These are phyloP conservation scores for Brettanomyces custersianus DNA, from an alignment of 805 yeast genomes.

Conservation along the genomic window DNA sequence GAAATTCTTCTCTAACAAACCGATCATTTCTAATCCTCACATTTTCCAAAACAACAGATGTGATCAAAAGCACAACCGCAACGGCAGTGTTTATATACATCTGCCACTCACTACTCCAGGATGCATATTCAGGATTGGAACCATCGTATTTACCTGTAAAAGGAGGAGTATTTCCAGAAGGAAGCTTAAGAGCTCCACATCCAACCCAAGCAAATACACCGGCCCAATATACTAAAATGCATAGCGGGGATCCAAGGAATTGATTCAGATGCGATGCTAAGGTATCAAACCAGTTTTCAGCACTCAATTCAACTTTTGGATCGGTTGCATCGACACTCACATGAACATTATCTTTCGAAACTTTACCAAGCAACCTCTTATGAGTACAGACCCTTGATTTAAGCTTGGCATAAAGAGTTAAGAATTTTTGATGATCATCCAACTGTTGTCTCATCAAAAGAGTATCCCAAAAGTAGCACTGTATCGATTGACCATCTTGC, in stretches of 20 bases:
- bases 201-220: conserved; percentile 31
- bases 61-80: conserved; percentile 27
- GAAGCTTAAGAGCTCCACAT: conserved; percentile 23
- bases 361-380: conserved; percentile 8
- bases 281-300: conserved; percentile 27
- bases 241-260: conserved; percentile 24
- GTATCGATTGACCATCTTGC: conserved; percentile 34
- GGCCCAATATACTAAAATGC: conserved; percentile 28
- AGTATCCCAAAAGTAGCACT: conserved; percentile 31
- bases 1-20: conserved; percentile 16
- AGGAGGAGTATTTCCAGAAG: conserved; percentile 5
- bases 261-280: conserved; percentile 18
- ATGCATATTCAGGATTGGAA: conserved; percentile 9
- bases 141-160: conserved; percentile 6
- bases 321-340: conserved; percentile 6
- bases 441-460: conserved; percentile 31
- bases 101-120: conserved; percentile 31
- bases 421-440: conserved; percentile 21
- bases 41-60: conserved; percentile 31
- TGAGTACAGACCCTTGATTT: conserved; percentile 23
- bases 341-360: conserved; percentile 3
- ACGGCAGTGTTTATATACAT: conserved; percentile 33
- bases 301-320: conserved; percentile 10
- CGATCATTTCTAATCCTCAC: conserved; percentile 30
- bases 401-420: conserved; percentile 18